Conservation (phyloP, 164 flowering plant species). For the Vitis rupestris region DNA sequence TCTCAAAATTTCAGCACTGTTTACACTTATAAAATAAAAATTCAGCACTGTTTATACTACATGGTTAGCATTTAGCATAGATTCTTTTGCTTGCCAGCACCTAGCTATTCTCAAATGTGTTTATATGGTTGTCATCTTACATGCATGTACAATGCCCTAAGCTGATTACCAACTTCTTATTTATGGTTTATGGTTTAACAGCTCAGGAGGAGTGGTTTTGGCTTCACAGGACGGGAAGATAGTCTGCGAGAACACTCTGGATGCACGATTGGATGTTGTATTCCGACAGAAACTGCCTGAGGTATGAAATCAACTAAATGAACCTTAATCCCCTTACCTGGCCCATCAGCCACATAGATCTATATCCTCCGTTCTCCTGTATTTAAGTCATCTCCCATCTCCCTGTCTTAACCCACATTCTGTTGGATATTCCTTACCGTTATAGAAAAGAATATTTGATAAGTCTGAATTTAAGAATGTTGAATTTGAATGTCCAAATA, state of each 20-base stretch:
- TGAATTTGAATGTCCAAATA: too few species aligned
- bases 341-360: not conserved
- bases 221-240: conserved; percentile 77
- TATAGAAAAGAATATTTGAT: too few species aligned
- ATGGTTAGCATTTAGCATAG: not conserved
- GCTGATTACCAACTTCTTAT: not conserved
- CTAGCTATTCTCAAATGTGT: not conserved
- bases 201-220: conserved; percentile 65
- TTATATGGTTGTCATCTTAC: too few species aligned
- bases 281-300: conserved; percentile 63
- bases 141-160: too few species aligned
- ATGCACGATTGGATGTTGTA: conserved; percentile 58
- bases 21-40: not conserved
- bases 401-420: too few species aligned
- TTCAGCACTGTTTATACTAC: not conserved
- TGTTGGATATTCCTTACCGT: too few species aligned
- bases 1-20: too few species aligned
- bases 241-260: conserved; percentile 61
- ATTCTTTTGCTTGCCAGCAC: not conserved
- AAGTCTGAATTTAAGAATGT: too few species aligned
- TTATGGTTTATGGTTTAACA: not conserved
- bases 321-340: not conserved
- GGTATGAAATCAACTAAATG: conserved; percentile 26
- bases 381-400: too few species aligned
- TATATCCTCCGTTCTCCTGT: too few species aligned